These are phyloP conservation scores for Citrus australasica DNA, from an alignment of 345 rosid species.

Conservation along the genomic window DNA sequence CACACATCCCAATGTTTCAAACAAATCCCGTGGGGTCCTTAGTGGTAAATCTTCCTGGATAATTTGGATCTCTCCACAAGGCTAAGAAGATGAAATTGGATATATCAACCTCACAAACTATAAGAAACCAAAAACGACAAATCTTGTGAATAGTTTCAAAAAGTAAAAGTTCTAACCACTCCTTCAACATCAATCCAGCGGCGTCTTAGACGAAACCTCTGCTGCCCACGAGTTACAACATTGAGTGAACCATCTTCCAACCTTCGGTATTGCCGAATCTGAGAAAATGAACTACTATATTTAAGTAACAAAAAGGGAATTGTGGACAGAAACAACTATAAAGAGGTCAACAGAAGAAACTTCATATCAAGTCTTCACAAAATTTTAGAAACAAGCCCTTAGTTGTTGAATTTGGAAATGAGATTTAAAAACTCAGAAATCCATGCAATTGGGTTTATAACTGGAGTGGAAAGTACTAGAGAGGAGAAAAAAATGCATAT, in stretches of 20 bases:
- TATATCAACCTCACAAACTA: constrained; percentile 16
- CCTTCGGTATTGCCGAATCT: constrained; percentile 87
- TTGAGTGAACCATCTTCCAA: constrained; percentile 85
- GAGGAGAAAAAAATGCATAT: neutral
- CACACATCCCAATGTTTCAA: constrained; percentile 54
- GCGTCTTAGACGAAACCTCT: constrained; percentile 71
- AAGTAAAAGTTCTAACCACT: constrained; percentile 51
- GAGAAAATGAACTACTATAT: constrained; percentile 8
- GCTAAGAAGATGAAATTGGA: constrained; percentile 35
- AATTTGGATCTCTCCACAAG: constrained; percentile 84
- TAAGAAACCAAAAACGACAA: neutral
- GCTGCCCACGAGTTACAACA: constrained; percentile 90
- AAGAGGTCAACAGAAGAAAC: neutral
- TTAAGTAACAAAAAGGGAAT: neutral
- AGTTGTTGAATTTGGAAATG: neutral
- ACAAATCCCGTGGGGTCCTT: constrained; percentile 74
- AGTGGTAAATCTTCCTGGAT: constrained; percentile 78
- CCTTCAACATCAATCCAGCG: constrained; percentile 86
- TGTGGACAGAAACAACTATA: neutral
- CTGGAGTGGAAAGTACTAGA: neutral
- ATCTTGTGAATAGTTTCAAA: neutral
- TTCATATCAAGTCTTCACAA: neutral
- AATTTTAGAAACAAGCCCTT: neutral
- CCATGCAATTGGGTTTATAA: neutral
- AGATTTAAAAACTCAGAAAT: neutral